Conservation (phyloP, 208 protist species). For the Crithidia mellificae region DNA sequence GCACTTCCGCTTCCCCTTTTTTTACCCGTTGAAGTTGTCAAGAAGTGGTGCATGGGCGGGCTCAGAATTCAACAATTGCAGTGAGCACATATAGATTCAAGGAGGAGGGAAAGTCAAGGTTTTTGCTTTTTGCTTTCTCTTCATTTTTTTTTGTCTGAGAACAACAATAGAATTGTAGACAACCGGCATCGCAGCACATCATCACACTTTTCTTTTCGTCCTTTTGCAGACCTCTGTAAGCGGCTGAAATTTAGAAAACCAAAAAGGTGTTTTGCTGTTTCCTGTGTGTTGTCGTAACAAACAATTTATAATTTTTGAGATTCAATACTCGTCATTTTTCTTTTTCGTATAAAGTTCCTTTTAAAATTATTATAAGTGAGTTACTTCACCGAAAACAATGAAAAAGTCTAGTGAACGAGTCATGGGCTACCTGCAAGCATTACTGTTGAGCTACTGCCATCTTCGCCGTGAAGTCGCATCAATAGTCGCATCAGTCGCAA, state of each 20-base stretch:
- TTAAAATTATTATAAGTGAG: not conserved
- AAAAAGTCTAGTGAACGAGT: too few relatives aligned
- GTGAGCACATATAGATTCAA: slow-evolving; percentile 1
- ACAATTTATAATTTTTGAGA: not conserved
- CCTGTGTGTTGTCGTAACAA: not conserved
- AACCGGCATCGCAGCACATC: not conserved
- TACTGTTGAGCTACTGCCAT: slow-evolving; percentile 13
- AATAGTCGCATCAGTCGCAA: too few relatives aligned
- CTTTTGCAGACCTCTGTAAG: not conserved
- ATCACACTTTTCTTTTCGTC: not conserved
- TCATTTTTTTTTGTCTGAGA: slow-evolving; percentile 1
- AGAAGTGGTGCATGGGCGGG: not conserved
- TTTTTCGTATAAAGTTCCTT: too few relatives aligned
- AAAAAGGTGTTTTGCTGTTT: not conserved
- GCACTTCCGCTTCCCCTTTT: too few relatives aligned
- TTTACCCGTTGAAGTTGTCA: not conserved
- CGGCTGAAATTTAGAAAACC: not conserved
- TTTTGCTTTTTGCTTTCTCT: slow-evolving; percentile 5
- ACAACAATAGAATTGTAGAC: not conserved
- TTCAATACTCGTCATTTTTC: not conserved
- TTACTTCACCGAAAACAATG: not conserved
- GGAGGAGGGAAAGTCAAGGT: slow-evolving; percentile 2
- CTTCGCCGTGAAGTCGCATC: not conserved
- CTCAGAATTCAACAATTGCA: not conserved
- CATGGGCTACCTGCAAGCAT: slow-evolving; percentile 29